Base-by-base conservation (phyloP, 139 green algal species). In the Pseudopediastrum boryanum region DNA sequence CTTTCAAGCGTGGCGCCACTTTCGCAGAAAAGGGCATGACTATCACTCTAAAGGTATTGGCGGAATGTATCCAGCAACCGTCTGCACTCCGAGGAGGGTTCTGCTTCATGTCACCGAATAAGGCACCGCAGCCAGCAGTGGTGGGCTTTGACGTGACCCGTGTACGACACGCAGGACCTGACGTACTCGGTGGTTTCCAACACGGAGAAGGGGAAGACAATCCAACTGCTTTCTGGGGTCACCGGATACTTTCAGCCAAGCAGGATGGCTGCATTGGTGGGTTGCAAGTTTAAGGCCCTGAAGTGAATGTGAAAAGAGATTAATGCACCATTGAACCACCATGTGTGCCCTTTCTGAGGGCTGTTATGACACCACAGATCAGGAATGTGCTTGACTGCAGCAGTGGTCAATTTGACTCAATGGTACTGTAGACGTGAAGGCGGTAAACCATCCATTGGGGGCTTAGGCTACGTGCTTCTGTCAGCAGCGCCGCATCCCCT, bases 141-240 rank as follows among this genome's bases (percentile, higher is more conserved):
- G n/a, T n/a, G n/a, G n/a, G n/a, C n/a, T n/a, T n/a, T n/a, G n/a
- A n/a, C n/a, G n/a, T n/a, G n/a, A n/a, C n/a, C n/a, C n/a, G n/a
- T n/a, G n/a, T 65, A 27, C 7, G 3, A 44, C 16, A 6, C 69
- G 68, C 65, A 92, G 87, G 75, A 86, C n/a, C 38, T 94, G 10
- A 81, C 62, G 1, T 94, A 94, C 82, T 87, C 74, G 12, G 88
- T 94, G 25, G 42, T 51, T 9, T 86, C 82, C 70, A 82, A 62
- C 12, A 68, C 66, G 31, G 87, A 91, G 29, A 87, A 83, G 50
- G 83, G 81, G 39, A 74, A 88, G 54, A 85, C 77, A 25, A 42
- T 89, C 6, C 71, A 48, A 41, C 83, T 86, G 70, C 63, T 86
- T 7, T 69, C 73, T 12, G 54, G 38, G 19, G 52, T 86, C 1